These are phyloP conservation scores for Trametes gibbosa DNA, from an alignment of 768 basidiomycete species.

Conservation along the genomic window DNA sequence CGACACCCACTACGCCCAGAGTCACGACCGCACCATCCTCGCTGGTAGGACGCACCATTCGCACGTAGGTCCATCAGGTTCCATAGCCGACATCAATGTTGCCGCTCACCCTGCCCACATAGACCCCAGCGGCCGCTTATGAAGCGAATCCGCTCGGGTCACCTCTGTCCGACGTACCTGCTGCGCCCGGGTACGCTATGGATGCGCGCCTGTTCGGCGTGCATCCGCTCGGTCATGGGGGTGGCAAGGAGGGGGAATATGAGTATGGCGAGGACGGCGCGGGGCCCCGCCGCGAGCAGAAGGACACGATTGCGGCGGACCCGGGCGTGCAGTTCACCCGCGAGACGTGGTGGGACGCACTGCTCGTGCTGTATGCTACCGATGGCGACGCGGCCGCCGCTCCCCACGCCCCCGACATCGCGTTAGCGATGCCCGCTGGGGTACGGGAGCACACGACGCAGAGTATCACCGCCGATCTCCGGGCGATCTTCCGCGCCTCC, in stretches of 20 bases:
- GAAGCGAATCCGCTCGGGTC: slow-evolving; percentile 17
- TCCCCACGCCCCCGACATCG: slow-evolving; percentile 1
- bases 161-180: slow-evolving; percentile 7
- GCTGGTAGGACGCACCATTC: slow-evolving; percentile 7
- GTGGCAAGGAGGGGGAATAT: background rate
- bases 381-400: background rate
- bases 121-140: slow-evolving; percentile 22
- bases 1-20: slow-evolving; percentile 13
- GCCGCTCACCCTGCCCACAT: slow-evolving; percentile 19
- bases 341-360: slow-evolving; percentile 78
- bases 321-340: slow-evolving; percentile 68
- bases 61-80: slow-evolving; percentile 22
- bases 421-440: slow-evolving; percentile 17
- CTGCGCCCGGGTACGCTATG: slow-evolving; percentile 6
- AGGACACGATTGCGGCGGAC: slow-evolving; percentile 32
- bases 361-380: slow-evolving; percentile 51
- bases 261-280: slow-evolving; percentile 2
- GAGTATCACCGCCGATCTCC: slow-evolving; percentile 53
- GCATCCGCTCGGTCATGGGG: background rate
- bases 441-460: slow-evolving; percentile 47
- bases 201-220: slow-evolving; percentile 1
- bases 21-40: slow-evolving; percentile 14
- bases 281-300: background rate
- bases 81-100: slow-evolving; percentile 21
- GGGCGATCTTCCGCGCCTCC: slow-evolving; percentile 60